These are phyloP conservation scores for Sporothrix curviconia DNA, from an alignment of 2,329 filamentous ascomycete genomes.

Conservation along the genomic window DNA sequence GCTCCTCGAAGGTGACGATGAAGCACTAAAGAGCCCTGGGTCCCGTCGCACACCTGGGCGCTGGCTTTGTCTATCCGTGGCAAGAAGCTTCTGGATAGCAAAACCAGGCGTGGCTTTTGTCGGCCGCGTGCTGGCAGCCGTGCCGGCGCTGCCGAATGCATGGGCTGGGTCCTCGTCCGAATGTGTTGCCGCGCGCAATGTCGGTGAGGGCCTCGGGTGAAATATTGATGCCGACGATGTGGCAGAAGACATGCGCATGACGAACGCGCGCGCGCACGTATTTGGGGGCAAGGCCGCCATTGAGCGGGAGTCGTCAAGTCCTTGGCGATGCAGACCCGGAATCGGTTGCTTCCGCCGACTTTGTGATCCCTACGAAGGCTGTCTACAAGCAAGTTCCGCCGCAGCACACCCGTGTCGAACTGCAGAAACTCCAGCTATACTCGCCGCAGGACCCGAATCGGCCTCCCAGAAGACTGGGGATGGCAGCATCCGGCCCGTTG, in stretches of 20 bases:
- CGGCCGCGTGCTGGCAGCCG: slow-evolving; percentile 57
- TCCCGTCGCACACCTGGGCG: slow-evolving; percentile 54
- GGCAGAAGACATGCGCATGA: slow-evolving; percentile 25
- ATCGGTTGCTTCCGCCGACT: slow-evolving; percentile 53
- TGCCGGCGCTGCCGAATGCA: slow-evolving; percentile 55
- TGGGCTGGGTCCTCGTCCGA: slow-evolving; percentile 63
- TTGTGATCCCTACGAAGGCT: slow-evolving; percentile 54
- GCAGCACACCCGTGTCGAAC: slow-evolving; percentile 37
- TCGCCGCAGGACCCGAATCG: slow-evolving; percentile 37
- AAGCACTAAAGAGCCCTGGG: slow-evolving; percentile 53
- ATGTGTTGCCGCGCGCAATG: slow-evolving; percentile 46
- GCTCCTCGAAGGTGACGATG: slow-evolving; percentile 57
- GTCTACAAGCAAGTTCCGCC: slow-evolving; percentile 43
- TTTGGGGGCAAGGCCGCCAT: slow-evolving; percentile 55
- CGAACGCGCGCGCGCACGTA: slow-evolving; percentile 39
- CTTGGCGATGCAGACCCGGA: slow-evolving; percentile 50
- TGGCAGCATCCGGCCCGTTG: not conserved
- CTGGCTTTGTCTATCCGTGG: slow-evolving; percentile 57
- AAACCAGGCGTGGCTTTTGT: slow-evolving; percentile 59
- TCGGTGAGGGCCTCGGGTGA: slow-evolving; percentile 53
- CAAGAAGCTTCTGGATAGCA: slow-evolving; percentile 67
- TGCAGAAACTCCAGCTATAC: slow-evolving; percentile 46
- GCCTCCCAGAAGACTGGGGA: slow-evolving; percentile 22
- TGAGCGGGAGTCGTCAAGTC: slow-evolving; percentile 54
- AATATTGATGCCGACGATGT: slow-evolving; percentile 51